These are phyloP conservation scores for Dactylellina leptospora DNA, from an alignment of 2,329 filamentous ascomycete genomes.

Conservation along the genomic window DNA sequence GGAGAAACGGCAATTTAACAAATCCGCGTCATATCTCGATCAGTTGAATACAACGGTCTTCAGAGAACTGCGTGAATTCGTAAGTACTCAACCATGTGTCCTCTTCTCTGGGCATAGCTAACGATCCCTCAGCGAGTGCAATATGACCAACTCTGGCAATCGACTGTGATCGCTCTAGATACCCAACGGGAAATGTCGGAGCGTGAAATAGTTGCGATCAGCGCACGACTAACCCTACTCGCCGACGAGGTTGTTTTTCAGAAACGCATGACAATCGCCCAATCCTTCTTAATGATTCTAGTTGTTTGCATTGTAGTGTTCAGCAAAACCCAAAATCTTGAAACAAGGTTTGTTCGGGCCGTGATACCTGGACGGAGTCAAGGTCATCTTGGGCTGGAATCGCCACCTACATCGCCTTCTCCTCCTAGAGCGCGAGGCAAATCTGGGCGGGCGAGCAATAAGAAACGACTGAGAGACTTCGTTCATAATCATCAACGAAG, in stretches of 20 bases:
- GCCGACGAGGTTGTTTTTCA: slow-evolving; percentile 90
- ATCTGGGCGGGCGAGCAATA: slow-evolving; percentile 20
- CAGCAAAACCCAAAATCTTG: slow-evolving; percentile 57
- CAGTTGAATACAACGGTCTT: slow-evolving; percentile 88
- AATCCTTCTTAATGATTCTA: slow-evolving; percentile 84
- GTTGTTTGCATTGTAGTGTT: slow-evolving; percentile 91
- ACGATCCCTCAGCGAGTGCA: slow-evolving; percentile 69
- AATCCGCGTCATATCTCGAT: slow-evolving; percentile 81
- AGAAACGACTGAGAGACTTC: slow-evolving; percentile 33
- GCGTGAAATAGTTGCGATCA: slow-evolving; percentile 82
- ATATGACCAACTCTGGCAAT: slow-evolving; percentile 97
- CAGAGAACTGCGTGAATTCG: slow-evolving; percentile 76
- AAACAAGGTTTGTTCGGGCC: slow-evolving; percentile 50
- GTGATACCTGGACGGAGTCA: slow-evolving; percentile 52
- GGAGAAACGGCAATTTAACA: slow-evolving; percentile 85
- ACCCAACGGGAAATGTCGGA: slow-evolving; percentile 85
- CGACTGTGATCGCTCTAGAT: slow-evolving; percentile 89
- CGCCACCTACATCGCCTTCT: slow-evolving; percentile 51
- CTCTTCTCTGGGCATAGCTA: slow-evolving; percentile 10
- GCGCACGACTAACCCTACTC: slow-evolving; percentile 80
- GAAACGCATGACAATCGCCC: slow-evolving; percentile 92
- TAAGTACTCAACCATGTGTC: slow-evolving; percentile 22
- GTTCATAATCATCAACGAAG: slow-evolving; percentile 28
- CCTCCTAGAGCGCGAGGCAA: slow-evolving; percentile 16
- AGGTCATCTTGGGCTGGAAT: slow-evolving; percentile 49